phyloP scores from a whole-genome alignment of 768 basidiomycete species.

The Lactarius psammicola region DNA sequence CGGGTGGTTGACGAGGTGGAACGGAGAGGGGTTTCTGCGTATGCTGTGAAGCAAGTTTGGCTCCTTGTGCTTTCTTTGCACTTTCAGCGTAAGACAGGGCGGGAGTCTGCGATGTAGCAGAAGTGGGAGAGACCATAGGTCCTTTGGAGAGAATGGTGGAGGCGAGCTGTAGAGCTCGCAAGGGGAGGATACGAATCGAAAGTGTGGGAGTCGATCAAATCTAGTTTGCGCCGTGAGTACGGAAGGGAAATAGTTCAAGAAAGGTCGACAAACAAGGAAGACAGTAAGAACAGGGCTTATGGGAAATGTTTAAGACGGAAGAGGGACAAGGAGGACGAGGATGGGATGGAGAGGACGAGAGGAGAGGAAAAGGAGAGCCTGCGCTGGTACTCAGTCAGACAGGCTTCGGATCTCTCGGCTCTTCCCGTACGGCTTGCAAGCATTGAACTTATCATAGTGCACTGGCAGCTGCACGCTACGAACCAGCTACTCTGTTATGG shows the following conservation, averaged over 20 bases:
- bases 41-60: conserved; percentile 29
- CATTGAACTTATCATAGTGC: too few species aligned
- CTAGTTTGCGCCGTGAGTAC: conserved; percentile 14
- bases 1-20: conserved; percentile 16
- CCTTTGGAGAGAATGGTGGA: conserved; percentile 32
- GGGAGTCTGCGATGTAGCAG: conserved; percentile 37
- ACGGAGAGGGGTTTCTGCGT: conserved; percentile 21
- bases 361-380: conserved; percentile 3
- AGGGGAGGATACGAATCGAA: conserved; percentile 29
- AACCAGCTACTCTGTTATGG: too few species aligned
- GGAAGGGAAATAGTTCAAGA: background rate
- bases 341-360: background rate
- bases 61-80: conserved; percentile 41
- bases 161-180: conserved; percentile 19
- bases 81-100: conserved; percentile 52
- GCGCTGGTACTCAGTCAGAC: background rate
- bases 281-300: background rate
- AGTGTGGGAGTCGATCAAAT: conserved; percentile 23
- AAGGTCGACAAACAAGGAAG: background rate
- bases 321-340: background rate
- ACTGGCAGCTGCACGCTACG: too few species aligned
- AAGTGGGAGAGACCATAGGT: conserved; percentile 36
- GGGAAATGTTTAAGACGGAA: background rate
- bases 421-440: background rate
- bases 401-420: conserved; percentile 4